A percentile compares a stretch with the other conserved stretches of the same genome.
Conservation (phyloP, 805 yeast species). For the Kluyveromyces aestuarii region DNA sequence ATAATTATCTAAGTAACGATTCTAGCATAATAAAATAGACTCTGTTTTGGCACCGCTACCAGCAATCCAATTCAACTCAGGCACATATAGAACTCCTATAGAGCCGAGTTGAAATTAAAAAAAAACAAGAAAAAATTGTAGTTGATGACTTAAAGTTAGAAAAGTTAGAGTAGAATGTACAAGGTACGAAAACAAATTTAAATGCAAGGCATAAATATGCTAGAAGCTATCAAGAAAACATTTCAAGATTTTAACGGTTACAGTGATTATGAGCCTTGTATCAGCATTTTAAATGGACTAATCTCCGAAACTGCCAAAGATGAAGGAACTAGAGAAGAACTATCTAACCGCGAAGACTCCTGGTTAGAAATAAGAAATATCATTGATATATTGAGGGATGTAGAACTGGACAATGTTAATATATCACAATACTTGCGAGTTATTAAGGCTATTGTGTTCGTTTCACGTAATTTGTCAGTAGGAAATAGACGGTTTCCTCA, state of each 20-base stretch:
- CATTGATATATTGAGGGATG: not conserved
- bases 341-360: constrained; percentile 17
- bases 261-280: not conserved
- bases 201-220: not conserved
- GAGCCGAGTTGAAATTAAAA: not conserved
- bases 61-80: not conserved
- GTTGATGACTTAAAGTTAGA: not conserved
- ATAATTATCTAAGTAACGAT: not conserved
- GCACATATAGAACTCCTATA: not conserved
- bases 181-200: not conserved
- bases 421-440: constrained; percentile 24
- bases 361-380: constrained; percentile 19
- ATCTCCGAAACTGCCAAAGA: constrained; percentile 7
- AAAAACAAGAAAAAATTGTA: no score
- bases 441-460: constrained; percentile 38
- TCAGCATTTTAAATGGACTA: not conserved
- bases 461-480: constrained; percentile 40
- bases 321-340: constrained; percentile 15
- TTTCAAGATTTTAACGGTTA: not conserved
- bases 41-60: not conserved
- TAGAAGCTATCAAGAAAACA: not conserved
- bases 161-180: not conserved
- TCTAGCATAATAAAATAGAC: constrained; percentile 1
- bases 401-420: constrained; percentile 3
- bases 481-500: constrained; percentile 25